phyloP scores from a whole-genome alignment of 805 yeast species.

The Nematodospora valgi region DNA sequence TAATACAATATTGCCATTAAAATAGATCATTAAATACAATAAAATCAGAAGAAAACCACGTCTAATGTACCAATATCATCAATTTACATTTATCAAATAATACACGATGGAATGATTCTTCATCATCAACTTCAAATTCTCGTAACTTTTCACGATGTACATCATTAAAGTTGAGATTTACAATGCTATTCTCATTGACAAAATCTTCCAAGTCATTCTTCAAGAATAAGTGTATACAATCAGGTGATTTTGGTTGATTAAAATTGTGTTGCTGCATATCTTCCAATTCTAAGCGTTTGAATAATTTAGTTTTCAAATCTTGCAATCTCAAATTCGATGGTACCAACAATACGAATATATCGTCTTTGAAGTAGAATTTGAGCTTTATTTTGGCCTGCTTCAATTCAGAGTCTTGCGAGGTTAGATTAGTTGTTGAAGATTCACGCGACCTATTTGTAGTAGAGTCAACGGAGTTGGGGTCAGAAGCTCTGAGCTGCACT shows the following conservation, averaged over 20 bases:
- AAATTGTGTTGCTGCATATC: conserved; percentile 13
- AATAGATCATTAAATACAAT: no score
- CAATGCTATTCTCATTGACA: conserved; percentile 26
- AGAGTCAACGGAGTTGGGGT: conserved; percentile 11
- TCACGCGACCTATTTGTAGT: conserved; percentile 16
- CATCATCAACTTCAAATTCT: conserved; percentile 36
- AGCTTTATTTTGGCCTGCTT: conserved; percentile 48
- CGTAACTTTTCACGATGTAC: conserved; percentile 24
- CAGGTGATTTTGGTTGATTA: conserved; percentile 10
- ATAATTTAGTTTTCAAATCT: conserved; percentile 50
- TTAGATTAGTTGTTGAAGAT: conserved; percentile 19
- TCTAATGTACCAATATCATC: conserved; percentile 22
- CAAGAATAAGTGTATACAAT: conserved; percentile 30
- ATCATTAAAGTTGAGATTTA: conserved; percentile 24
- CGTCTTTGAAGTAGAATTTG: conserved; percentile 76
- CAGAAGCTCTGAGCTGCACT: conserved; percentile 14
- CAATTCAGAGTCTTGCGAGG: conserved; percentile 13
- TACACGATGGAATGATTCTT: conserved; percentile 35
- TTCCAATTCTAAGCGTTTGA: conserved; percentile 45
- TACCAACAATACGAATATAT: conserved; percentile 68
- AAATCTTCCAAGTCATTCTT: conserved; percentile 43
- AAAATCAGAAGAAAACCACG: no score
- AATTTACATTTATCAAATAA: conserved; percentile 43
- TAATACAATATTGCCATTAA: no score
- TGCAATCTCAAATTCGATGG: conserved; percentile 45